phyloP scores from a whole-genome alignment of 805 yeast species.

The Ascoidea asiatica region DNA sequence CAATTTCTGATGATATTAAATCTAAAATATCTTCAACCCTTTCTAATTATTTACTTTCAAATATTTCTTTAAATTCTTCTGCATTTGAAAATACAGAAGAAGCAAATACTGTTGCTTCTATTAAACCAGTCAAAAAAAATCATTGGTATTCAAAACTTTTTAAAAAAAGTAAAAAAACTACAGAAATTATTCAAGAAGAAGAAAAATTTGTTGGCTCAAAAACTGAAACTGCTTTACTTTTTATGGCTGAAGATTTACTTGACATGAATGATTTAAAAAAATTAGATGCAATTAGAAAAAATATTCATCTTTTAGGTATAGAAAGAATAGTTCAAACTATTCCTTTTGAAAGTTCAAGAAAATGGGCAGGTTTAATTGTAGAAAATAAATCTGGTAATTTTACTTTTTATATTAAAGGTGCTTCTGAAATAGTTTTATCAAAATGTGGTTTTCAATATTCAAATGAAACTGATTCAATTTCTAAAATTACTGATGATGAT shows the following conservation, averaged over 20 bases:
- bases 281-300: slow-evolving; percentile 21
- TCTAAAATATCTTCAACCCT: slow-evolving; percentile 4
- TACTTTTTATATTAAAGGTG: slow-evolving; percentile 77
- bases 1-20: slow-evolving; percentile 10
- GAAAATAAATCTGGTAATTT: slow-evolving; percentile 20
- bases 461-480: too few relatives aligned
- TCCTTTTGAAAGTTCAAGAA: slow-evolving; percentile 86
- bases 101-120: slow-evolving; percentile 6
- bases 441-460: not conserved
- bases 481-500: not conserved
- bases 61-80: slow-evolving; percentile 70
- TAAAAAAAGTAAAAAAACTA: too few relatives aligned
- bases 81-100: slow-evolving; percentile 63
- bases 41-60: slow-evolving; percentile 25
- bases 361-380: slow-evolving; percentile 81
- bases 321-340: slow-evolving; percentile 48
- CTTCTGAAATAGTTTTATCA: slow-evolving; percentile 64
- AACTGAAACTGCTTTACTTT: slow-evolving; percentile 81
- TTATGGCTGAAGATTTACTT: slow-evolving; percentile 48
- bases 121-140: not conserved
- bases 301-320: slow-evolving; percentile 15
- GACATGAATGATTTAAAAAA: slow-evolving; percentile 33
- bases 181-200: too few relatives aligned
- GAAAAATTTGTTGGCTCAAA: slow-evolving; percentile 83
- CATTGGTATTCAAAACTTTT: slow-evolving; percentile 8